Percentiles rank a stretch among this genome's conserved stretches.
Evolutionary conservation across 495 filamentous ascomycete species (phyloP).

Genomic region (Penicillium malachiteum): DNA sequence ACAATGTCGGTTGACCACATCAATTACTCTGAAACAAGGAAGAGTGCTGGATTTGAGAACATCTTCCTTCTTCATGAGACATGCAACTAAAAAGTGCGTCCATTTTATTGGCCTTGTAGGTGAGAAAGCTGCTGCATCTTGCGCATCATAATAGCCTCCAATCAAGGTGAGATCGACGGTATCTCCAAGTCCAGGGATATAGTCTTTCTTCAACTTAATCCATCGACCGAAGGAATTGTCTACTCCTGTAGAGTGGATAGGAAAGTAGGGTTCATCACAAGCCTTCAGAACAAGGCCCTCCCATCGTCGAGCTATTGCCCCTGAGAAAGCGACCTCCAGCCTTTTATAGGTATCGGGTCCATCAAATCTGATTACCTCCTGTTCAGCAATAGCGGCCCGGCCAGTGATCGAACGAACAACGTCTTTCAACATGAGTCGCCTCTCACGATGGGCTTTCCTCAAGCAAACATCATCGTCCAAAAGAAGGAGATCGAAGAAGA

Average conservation of each 20-base stretch:
- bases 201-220: slow-evolving; percentile 91
- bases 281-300: slow-evolving; percentile 83
- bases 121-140: slow-evolving; percentile 47
- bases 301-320: slow-evolving; percentile 60
- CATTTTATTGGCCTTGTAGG: slow-evolving; percentile 55
- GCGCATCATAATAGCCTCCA: slow-evolving; percentile 65
- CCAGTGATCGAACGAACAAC: slow-evolving; percentile 58
- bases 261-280: slow-evolving; percentile 73
- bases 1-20: slow-evolving; percentile 48
- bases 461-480: slow-evolving; percentile 68
- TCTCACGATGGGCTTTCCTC: slow-evolving; percentile 55
- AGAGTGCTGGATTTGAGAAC: slow-evolving; percentile 49
- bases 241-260: slow-evolving; percentile 39
- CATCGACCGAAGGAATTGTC: slow-evolving; percentile 48
- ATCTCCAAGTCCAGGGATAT: slow-evolving; percentile 76
- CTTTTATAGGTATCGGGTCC: slow-evolving; percentile 34
- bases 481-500: slow-evolving; percentile 77
- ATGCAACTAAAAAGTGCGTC: slow-evolving; percentile 80
- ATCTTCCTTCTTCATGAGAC: slow-evolving; percentile 69
- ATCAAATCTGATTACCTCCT: slow-evolving; percentile 63
- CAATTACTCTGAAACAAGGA: slow-evolving; percentile 66
- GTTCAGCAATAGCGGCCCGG: slow-evolving; percentile 58
- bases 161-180: slow-evolving; percentile 78
- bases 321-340: slow-evolving; percentile 63
- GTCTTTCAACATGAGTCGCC: slow-evolving; percentile 58